phyloP scores from a whole-genome alignment of 805 yeast genomes.

The Cyberlindnera xishuangbannaensis region DNA sequence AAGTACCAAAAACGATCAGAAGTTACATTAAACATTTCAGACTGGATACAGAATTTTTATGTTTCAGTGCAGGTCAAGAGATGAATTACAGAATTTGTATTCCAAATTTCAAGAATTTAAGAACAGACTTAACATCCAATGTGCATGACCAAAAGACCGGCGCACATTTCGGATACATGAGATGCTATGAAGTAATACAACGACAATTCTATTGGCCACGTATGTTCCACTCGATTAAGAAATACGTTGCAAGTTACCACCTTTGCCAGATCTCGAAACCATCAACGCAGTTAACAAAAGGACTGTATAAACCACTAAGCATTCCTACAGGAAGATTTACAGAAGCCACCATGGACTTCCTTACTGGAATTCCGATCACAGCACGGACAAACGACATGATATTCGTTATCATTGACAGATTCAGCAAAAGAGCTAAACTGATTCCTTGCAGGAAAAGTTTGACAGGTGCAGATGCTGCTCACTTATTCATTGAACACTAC shows the following conservation, averaged over 20 bases:
- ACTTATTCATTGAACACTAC: not conserved
- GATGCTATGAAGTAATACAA: not conserved
- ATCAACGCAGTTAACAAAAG: not conserved
- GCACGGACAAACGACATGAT: not conserved
- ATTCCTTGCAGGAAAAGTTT: not conserved
- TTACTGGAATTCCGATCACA: not conserved
- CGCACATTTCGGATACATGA: not conserved
- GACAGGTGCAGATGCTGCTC: not conserved
- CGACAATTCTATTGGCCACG: not conserved
- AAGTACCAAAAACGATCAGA: not conserved
- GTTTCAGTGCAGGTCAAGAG: not conserved
- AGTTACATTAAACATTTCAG: not conserved
- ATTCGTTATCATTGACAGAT: not conserved
- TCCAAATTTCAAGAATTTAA: not conserved
- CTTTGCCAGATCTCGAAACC: not conserved
- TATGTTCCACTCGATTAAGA: not conserved
- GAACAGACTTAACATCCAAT: not conserved
- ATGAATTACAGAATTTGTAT: not conserved
- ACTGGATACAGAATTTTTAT: not conserved
- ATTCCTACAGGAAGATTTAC: not conserved
- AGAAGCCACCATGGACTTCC: not conserved
- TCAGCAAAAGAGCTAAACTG: not conserved
- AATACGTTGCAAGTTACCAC: not conserved
- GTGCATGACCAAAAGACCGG: not conserved
- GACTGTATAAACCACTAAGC: not conserved